Conservation (phyloP, 768 basidiomycete genomes). For the Hemileccinum impolitum region DNA sequence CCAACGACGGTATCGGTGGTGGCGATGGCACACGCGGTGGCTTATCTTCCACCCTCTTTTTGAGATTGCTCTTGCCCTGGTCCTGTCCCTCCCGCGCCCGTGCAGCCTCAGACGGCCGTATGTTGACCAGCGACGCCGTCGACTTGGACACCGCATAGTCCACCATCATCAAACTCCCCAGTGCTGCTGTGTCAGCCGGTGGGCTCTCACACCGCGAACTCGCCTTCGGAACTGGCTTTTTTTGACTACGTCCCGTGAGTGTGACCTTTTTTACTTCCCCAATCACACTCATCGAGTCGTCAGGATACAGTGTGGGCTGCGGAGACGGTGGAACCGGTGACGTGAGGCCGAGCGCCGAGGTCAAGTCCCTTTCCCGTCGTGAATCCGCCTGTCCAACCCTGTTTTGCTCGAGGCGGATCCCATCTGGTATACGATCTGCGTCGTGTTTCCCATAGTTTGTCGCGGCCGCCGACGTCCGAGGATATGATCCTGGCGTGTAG, state of each 20-base stretch:
- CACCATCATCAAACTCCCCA: conserved; percentile 62
- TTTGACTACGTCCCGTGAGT: conserved; percentile 28
- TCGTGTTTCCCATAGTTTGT: conserved; percentile 33
- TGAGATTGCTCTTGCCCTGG: conserved; percentile 24
- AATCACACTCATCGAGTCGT: conserved; percentile 66
- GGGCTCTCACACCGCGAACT: conserved; percentile 20
- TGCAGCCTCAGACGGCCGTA: conserved; percentile 23
- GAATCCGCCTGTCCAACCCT: conserved; percentile 40
- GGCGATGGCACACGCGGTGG: conserved; percentile 82
- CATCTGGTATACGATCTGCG: conserved; percentile 33
- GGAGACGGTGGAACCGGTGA: conserved; percentile 46
- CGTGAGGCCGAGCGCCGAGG: conserved; percentile 36
- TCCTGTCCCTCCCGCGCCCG: conserved; percentile 27
- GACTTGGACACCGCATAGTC: conserved; percentile 46
- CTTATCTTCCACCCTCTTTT: conserved; percentile 47
- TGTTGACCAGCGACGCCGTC: conserved; percentile 31
- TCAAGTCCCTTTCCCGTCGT: conserved; percentile 40
- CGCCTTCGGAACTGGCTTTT: conserved; percentile 32
- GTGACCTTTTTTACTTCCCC: conserved; percentile 34
- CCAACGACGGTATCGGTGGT: conserved; percentile 65
- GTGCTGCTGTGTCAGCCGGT: conserved; percentile 40
- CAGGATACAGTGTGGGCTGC: conserved; percentile 64
- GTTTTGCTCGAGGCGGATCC: conserved; percentile 24
- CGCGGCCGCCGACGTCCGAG: conserved; percentile 49
- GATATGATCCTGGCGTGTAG: conserved; percentile 51